Conservation (phyloP, 129 eudicot genomes). For the Lonicera japonica region DNA sequence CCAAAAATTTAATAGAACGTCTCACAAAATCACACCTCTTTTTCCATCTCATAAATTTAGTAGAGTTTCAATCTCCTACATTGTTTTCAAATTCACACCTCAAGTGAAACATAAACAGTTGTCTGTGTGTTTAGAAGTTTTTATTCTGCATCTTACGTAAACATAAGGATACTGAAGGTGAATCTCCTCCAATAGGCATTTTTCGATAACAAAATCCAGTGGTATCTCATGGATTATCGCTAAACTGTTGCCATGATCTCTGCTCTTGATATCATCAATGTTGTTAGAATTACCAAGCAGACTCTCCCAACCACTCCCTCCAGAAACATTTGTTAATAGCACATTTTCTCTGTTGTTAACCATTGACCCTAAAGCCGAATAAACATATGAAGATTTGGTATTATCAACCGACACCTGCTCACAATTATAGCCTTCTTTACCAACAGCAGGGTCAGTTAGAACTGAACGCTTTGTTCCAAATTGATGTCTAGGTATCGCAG, state of each 20-base stretch:
- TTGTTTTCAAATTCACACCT: too few species aligned
- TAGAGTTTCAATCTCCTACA: too few species aligned
- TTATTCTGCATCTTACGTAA: constrained; percentile 2
- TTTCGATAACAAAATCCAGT: constrained; percentile 76
- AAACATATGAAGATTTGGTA: constrained; percentile 12
- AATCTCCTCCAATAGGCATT: constrained; percentile 79
- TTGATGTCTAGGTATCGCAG: constrained; percentile 20
- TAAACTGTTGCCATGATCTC: constrained; percentile 29
- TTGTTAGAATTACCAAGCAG: constrained; percentile 50
- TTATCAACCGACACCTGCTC: constrained; percentile 17
- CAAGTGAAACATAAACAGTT: background rate
- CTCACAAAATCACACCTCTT: too few species aligned
- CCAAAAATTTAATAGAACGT: too few species aligned
- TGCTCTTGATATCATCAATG: constrained; percentile 8
- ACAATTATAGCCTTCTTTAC: constrained; percentile 15
- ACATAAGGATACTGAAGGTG: constrained; percentile 83
- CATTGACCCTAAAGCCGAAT: constrained; percentile 15
- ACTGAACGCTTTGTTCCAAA: constrained; percentile 17
- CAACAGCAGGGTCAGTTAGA: constrained; percentile 16
- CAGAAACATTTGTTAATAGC: constrained; percentile 25
- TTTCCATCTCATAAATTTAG: too few species aligned
- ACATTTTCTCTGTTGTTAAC: constrained; percentile 19
- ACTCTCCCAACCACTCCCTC: constrained; percentile 81
- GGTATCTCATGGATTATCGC: constrained; percentile 56
- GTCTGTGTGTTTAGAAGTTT: constrained; percentile 3